Evolutionary conservation across 345 rosid genomes (phyloP).

Genomic region (Gossypium raimondii): DNA sequence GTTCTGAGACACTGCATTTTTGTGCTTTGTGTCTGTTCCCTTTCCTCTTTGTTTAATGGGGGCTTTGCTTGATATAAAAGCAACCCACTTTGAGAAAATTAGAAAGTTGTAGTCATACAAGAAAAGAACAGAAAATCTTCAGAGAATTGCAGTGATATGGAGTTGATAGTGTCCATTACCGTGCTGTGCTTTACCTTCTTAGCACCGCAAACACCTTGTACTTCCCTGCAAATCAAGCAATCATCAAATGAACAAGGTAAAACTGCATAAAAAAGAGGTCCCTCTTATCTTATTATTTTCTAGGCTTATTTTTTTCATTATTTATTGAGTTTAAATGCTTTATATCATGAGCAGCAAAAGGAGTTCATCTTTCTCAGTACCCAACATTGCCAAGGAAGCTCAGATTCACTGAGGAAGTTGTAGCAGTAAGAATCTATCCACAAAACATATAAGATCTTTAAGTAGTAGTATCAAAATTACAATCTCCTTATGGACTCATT

Average conservation of each 20-base stretch:
- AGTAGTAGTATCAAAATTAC: not conserved
- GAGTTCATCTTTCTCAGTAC: conserved; percentile 6
- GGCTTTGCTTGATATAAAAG: not conserved
- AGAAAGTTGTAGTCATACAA: not conserved
- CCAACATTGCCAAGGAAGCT: conserved; percentile 16
- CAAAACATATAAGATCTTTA: not conserved
- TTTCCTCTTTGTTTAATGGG: conserved; percentile 1
- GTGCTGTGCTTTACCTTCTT: conserved; percentile 5
- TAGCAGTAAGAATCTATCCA: not conserved
- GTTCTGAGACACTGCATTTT: conserved; percentile 15
- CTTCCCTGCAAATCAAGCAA: conserved; percentile 17
- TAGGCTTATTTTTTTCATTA: not conserved
- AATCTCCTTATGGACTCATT: not conserved
- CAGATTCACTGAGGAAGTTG: conserved; percentile 9
- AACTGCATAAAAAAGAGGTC: not conserved
- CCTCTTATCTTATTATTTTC: not conserved
- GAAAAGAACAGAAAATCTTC: not conserved
- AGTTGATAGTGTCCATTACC: not conserved
- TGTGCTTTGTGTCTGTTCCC: conserved; percentile 17
- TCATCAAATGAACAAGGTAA: conserved; percentile 20
- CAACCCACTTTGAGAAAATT: not conserved
- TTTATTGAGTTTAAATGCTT: not conserved
- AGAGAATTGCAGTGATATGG: conserved; percentile 2
- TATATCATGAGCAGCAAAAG: conserved; percentile 5
- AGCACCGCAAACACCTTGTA: conserved; percentile 3